Evolutionary conservation across 177 flowering plant genomes (phyloP).

Genomic region (Telopea speciosissima): DNA sequence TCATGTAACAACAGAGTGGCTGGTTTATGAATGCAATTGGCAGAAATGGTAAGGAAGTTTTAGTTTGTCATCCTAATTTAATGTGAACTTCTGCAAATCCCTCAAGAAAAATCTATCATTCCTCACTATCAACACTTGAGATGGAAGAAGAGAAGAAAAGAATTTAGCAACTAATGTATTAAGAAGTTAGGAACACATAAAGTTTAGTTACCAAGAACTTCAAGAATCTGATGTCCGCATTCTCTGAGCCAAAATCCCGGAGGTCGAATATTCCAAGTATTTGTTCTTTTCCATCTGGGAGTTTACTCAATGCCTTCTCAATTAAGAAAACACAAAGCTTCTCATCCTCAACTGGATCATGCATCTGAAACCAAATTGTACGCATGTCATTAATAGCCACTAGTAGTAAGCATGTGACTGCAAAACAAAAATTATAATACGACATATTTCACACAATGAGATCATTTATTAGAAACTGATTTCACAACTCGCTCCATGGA

Average conservation of each 20-base stretch:
- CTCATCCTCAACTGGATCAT: constrained; percentile 55
- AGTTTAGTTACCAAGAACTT: constrained; percentile 64
- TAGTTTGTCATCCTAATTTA: neutral
- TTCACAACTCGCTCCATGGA: too few relatives aligned
- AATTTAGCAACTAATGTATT: neutral
- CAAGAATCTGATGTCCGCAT: constrained; percentile 70
- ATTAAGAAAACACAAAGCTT: constrained; percentile 67
- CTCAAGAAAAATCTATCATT: neutral
- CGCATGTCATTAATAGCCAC: constrained; percentile 9
- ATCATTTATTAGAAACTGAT: too few relatives aligned
- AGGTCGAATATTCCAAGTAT: constrained; percentile 82
- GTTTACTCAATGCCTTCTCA: constrained; percentile 74
- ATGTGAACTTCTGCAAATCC: neutral
- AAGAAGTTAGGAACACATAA: neutral
- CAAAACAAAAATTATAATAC: too few relatives aligned
- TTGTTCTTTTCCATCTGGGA: constrained; percentile 65
- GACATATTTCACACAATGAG: too few relatives aligned
- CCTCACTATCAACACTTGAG: neutral
- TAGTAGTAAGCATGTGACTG: neutral
- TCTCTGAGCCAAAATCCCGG: constrained; percentile 57
- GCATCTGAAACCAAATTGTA: constrained; percentile 36
- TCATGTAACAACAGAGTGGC: neutral
- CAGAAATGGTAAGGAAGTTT: neutral
- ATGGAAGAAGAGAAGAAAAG: neutral
- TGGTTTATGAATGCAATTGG: neutral